Percentiles rank a stretch among this genome's conserved stretches.
phyloP scores from a whole-genome alignment of 345 rosid genomes.

The Xanthoceras sorbifolium region DNA sequence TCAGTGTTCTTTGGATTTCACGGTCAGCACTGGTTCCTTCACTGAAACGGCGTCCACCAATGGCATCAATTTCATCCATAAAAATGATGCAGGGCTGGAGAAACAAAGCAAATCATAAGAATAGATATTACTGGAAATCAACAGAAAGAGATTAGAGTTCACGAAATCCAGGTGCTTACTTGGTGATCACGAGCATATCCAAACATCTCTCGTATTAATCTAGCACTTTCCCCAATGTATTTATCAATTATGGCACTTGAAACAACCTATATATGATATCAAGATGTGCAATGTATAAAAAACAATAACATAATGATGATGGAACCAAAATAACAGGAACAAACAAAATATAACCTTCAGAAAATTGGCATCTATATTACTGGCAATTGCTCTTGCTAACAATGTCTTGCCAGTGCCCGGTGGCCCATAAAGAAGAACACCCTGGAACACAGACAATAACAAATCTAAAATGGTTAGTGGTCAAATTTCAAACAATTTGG shows the following conservation, averaged over 20 bases:
- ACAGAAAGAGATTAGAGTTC: neutral
- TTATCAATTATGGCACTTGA: slow-evolving; percentile 98
- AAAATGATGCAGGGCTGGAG: slow-evolving; percentile 91
- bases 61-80: slow-evolving; percentile 98
- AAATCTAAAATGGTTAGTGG: slow-evolving; percentile 6
- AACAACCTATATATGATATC: slow-evolving; percentile 57
- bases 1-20: slow-evolving; percentile 89
- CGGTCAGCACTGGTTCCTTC: slow-evolving; percentile 97
- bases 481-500: neutral
- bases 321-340: slow-evolving; percentile 4
- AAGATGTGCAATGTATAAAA: slow-evolving; percentile 2
- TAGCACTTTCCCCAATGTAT: slow-evolving; percentile 93
- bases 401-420: slow-evolving; percentile 96
- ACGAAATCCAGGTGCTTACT: slow-evolving; percentile 40
- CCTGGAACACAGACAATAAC: slow-evolving; percentile 42
- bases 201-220: slow-evolving; percentile 91
- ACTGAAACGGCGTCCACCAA: slow-evolving; percentile 92
- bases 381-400: slow-evolving; percentile 93
- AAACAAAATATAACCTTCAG: slow-evolving; percentile 58
- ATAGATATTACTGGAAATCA: neutral
- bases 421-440: slow-evolving; percentile 94
- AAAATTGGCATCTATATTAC: slow-evolving; percentile 96
- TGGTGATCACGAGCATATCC: slow-evolving; percentile 95
- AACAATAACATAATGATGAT: neutral
- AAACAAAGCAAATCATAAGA: slow-evolving; percentile 15